Evolutionary conservation across 2,329 filamentous ascomycete genomes (phyloP), one percentile per base, ranked within the genome.

Genomic region (Ceratocystis diversiconidia): DNA sequence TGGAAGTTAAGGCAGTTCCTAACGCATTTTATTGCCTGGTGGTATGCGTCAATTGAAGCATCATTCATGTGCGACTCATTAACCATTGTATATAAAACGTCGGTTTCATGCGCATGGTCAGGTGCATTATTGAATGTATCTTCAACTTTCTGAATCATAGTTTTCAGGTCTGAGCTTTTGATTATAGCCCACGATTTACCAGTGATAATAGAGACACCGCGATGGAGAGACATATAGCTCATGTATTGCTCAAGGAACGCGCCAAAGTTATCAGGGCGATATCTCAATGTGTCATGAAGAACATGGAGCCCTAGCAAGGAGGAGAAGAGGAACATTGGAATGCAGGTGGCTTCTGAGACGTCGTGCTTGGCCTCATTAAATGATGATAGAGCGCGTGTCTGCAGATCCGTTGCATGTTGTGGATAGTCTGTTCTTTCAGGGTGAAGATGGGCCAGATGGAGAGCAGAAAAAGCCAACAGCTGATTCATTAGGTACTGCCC

Each of bases 401-500:
- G 78, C 1, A 79, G 72, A 62, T 78, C 74, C 0, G 77, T 77
- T 7, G 78, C 76, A 46, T 75, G 73, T 62, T 73, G 72, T 17
- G 73, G 73, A 57, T 75, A 75, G 7, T 71, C 68, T 17, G 70
- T 70, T 0, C 68, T 68, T 22, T 70, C 50, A 15, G 70, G 62
- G 4, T 71, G 70, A 1, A 73, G 68, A 1, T 71, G 73, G 65
- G 74, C 75, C 60, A 73, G 69, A 65, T 81, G 77, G 2, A 78
- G 72, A 3, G 79, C 78, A 12, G 77, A 73, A 60, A 79, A 68
- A 48, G 78, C 79, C 10, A 81, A 74, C 4, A 79, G 60, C 68
- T 79, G 74, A 65, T 81, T 77, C 68, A 81, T 75, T 2, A 79
- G 73, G 64, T 78, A 81, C 1, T 77, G 79, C 2, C 72, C 72